Evolutionary conservation across 805 yeast genomes (phyloP), one percentile per base, ranked within the genome.

Genomic region (Candida pini): DNA sequence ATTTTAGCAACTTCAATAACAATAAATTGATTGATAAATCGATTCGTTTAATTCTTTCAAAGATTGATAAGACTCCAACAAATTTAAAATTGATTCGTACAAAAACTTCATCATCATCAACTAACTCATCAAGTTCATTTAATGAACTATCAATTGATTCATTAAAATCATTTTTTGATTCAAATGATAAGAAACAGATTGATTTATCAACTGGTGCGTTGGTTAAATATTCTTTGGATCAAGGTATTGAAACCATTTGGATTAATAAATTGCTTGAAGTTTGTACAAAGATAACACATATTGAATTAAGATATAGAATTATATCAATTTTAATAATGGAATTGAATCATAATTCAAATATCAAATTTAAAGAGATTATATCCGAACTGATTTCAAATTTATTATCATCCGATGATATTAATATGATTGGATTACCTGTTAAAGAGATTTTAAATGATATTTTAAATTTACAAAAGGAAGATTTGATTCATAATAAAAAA

Each of bases 381-480:
- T 46, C 59, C 2, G 43, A 47, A 14, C 33, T 53, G 29, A 45
- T 53, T 4, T 47, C 60, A 8, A 78, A 80, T 9, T 60, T 87
- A 20, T 64, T 89, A n/a, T 69, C 81, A 1, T 80, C 92, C 0
- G 52, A 50, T 29, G 78, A 79, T 26, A 86, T 86, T 27, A 86
- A 82, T 54, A 76, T 90, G 69, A 81, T 88, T 41, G 97, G 97
- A 0, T 63, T 92, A 29, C 82, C 96, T 9, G 83, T 88, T 5
- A 67, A 87, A 25, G 97, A 89, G 54, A 71, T 84, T 25, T 68
- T 83, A 53, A 75, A 78, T 41, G 76, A 71, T 36, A 51, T 83
- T 6, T 56, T 82, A 28, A 53, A 58, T 9, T 63, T 76, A 30
- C 84, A 81, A 47, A 50, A 53, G 9, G 38, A 45, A 12, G 39